These are phyloP conservation scores for Emergomyces orientalis DNA, from an alignment of 2,329 filamentous ascomycete species.

Conservation along the genomic window DNA sequence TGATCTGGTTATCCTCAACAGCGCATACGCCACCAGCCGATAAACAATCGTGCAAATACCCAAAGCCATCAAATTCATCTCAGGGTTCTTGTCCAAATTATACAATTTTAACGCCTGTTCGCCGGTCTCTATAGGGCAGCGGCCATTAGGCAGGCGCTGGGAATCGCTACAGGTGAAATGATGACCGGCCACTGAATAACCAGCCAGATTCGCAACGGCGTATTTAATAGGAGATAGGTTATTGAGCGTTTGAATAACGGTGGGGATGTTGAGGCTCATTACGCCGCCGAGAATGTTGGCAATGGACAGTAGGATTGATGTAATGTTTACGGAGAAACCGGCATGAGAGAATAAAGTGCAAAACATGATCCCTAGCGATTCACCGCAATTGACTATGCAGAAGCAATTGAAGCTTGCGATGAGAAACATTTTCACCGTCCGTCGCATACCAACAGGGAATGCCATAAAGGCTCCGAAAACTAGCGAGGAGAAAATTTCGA, in stretches of 20 bases:
- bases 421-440: constrained; percentile 57
- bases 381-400: constrained; percentile 63
- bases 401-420: constrained; percentile 60
- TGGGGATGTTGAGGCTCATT: constrained; percentile 60
- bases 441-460: constrained; percentile 56
- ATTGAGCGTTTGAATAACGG: constrained; percentile 58
- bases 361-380: constrained; percentile 70
- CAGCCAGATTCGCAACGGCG: constrained; percentile 55
- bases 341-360: constrained; percentile 67
- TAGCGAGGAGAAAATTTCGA: constrained; percentile 57
- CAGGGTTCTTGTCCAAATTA: constrained; percentile 52
- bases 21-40: constrained; percentile 43
- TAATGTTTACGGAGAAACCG: constrained; percentile 67
- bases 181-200: constrained; percentile 54
- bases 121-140: constrained; percentile 57
- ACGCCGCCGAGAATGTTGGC: constrained; percentile 63
- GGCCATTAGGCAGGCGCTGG: constrained; percentile 51
- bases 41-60: constrained; percentile 57
- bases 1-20: constrained; percentile 23
- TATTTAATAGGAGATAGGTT: constrained; percentile 65
- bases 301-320: constrained; percentile 59
- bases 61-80: constrained; percentile 53
- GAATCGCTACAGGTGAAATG: constrained; percentile 53
- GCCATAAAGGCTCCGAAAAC: constrained; percentile 56
- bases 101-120: constrained; percentile 60